Percentiles rank a stretch among this genome's conserved stretches.
These are phyloP conservation scores for Paraurostyla sp. DNA, from an alignment of 73 alveolate genomes.

Conservation along the genomic window DNA sequence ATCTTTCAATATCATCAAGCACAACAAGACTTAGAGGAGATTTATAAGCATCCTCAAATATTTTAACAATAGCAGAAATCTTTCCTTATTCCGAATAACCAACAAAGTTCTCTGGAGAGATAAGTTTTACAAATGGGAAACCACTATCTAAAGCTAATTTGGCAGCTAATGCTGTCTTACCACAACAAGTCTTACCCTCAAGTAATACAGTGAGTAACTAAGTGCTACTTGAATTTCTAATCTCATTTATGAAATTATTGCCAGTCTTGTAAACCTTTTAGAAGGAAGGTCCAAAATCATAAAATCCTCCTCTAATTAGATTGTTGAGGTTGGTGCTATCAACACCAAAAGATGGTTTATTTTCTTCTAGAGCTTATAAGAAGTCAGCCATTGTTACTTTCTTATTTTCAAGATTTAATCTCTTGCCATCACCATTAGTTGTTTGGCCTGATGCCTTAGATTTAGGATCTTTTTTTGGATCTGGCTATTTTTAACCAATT, in stretches of 20 bases:
- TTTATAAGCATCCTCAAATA: slow-evolving; percentile 99
- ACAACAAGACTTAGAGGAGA: slow-evolving; percentile 95
- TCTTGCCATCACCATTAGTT: neutral
- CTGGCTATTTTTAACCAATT: slow-evolving; percentile 60
- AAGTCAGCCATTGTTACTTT: slow-evolving; percentile 93
- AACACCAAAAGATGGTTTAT: slow-evolving; percentile 98
- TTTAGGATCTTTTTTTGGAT: neutral
- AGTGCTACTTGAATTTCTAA: slow-evolving; percentile 86
- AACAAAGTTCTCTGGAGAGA: slow-evolving; percentile 98
- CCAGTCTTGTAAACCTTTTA: slow-evolving; percentile 72
- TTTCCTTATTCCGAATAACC: slow-evolving; percentile 95
- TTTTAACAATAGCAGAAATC: slow-evolving; percentile 91
- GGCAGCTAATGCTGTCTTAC: slow-evolving; percentile 99
- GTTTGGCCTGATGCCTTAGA: neutral
- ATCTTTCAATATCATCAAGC: slow-evolving; percentile 98
- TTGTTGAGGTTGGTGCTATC: slow-evolving; percentile 92
- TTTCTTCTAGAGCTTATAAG: slow-evolving; percentile 93
- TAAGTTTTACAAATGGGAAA: slow-evolving; percentile 97
- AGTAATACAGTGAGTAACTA: slow-evolving; percentile 92
- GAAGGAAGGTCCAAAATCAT: slow-evolving; percentile 83
- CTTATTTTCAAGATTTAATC: slow-evolving; percentile 77
- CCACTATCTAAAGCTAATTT: slow-evolving; percentile 94
- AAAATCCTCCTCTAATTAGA: slow-evolving; percentile 90
- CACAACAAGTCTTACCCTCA: slow-evolving; percentile 97
- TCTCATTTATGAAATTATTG: slow-evolving; percentile 85